Evolutionary conservation across 768 basidiomycete genomes (phyloP).

Genomic region (Suillus fuscotomentosus): DNA sequence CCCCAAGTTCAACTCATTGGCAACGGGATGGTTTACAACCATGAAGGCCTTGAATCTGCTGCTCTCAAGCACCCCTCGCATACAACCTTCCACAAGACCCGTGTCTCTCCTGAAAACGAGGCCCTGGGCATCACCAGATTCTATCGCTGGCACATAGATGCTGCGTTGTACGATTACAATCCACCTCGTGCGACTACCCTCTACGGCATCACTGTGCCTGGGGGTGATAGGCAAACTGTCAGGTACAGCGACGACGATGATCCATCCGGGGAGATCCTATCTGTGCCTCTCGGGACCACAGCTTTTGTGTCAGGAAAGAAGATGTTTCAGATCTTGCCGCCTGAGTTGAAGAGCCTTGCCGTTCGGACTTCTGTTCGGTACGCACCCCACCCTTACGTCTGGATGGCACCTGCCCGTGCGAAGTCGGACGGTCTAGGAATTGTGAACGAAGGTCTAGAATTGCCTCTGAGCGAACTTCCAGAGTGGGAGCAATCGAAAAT

Average conservation of each 20-base stretch:
- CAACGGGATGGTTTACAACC: slow-evolving; percentile 76
- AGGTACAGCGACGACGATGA: slow-evolving; percentile 64
- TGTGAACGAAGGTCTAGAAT: slow-evolving; percentile 73
- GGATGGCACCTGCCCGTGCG: slow-evolving; percentile 81
- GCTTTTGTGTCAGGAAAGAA: slow-evolving; percentile 79
- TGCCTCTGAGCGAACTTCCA: slow-evolving; percentile 65
- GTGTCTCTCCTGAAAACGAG: slow-evolving; percentile 71
- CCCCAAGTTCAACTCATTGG: slow-evolving; percentile 93
- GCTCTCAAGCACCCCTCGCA: slow-evolving; percentile 86
- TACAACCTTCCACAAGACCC: slow-evolving; percentile 83
- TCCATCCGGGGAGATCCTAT: slow-evolving; percentile 79
- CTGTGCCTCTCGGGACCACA: slow-evolving; percentile 84
- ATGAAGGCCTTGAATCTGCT: slow-evolving; percentile 77
- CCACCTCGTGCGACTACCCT: slow-evolving; percentile 86
- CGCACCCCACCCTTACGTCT: slow-evolving; percentile 85
- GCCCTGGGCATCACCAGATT: slow-evolving; percentile 79
- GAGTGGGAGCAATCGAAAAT: slow-evolving; percentile 77
- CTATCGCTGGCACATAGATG: slow-evolving; percentile 93
- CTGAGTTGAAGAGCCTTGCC: slow-evolving; percentile 73
- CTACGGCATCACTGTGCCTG: slow-evolving; percentile 73
- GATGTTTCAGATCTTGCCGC: slow-evolving; percentile 80
- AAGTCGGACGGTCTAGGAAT: slow-evolving; percentile 81
- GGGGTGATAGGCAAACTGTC: slow-evolving; percentile 59
- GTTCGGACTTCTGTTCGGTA: slow-evolving; percentile 76
- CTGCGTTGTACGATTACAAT: slow-evolving; percentile 73